A percentile compares a stretch with the other conserved stretches of the same genome.
These are phyloP conservation scores for Apiospora rasikravindrae DNA, from an alignment of 2,329 filamentous ascomycete genomes.

Conservation along the genomic window DNA sequence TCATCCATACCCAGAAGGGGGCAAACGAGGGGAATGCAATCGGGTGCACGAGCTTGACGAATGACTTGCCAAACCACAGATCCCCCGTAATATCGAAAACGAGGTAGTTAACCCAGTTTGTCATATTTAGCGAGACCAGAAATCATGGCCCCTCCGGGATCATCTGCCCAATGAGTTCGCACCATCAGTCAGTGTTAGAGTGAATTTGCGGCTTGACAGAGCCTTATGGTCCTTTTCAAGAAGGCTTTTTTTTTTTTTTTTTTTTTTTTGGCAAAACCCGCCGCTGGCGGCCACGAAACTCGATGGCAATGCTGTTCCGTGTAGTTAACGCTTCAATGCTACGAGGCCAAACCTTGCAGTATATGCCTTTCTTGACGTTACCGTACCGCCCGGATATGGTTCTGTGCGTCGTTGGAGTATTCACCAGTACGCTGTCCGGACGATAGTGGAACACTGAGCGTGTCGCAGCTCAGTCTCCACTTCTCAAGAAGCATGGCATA, in stretches of 20 bases:
- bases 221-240: slow-evolving; percentile 47
- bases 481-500: not conserved
- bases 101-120: too few species aligned
- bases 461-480: not conserved
- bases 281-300: slow-evolving; percentile 47
- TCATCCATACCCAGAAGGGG: slow-evolving; percentile 31
- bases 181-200: slow-evolving; percentile 24
- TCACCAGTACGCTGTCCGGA: slow-evolving; percentile 29
- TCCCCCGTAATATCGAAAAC: too few species aligned
- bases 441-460: not conserved
- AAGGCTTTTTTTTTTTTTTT: too few species aligned
- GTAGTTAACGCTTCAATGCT: slow-evolving; percentile 38
- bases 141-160: slow-evolving; percentile 24
- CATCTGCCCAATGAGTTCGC: slow-evolving; percentile 20
- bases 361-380: slow-evolving; percentile 25
- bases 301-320: slow-evolving; percentile 49
- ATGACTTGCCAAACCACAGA: not conserved
- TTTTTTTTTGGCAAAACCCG: slow-evolving; percentile 49
- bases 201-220: slow-evolving; percentile 42
- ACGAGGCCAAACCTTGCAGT: slow-evolving; percentile 25
- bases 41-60: slow-evolving; percentile 28
- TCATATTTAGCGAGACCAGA: not conserved
- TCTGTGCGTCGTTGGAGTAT: slow-evolving; percentile 24
- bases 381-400: slow-evolving; percentile 25
- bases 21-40: slow-evolving; percentile 25